Evolutionary conservation across 2,329 filamentous ascomycete genomes (phyloP), one percentile per base, ranked within the genome.

Genomic region (Arthrobotrys entomopaga): DNA sequence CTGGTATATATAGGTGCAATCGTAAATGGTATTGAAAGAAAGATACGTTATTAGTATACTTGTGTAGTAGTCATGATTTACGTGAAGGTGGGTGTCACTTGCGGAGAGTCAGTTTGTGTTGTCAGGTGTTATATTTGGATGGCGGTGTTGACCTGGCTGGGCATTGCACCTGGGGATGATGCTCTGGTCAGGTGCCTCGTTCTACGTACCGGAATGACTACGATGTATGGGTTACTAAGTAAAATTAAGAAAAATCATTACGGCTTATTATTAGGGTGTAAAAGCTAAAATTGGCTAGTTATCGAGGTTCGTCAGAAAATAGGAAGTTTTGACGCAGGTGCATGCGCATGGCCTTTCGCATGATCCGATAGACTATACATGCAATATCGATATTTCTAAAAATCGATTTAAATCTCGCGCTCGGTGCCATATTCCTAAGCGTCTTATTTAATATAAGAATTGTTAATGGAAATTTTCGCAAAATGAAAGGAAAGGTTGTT

Each of bases 61-160:
- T 46, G 10, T 26, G 15, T 29, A 48, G 11, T 48, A 16, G 40
- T n/a, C 56, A 29, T 26, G 34, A 26, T 26, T 46, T 59, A 24
- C 2, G 22, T 19, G 38, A 34, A 8, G 49, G 43, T 22, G 8
- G 42, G 53, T 43, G 67, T 72, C 66, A 71, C 58, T 58, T 13
- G 54, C 19, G 13, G 11, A n/a, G 22, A 22, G 66, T 73, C 69
- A 73, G 22, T 65, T 65, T 65, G 69, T 57, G 69, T 73, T 73
- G 69, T 73, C 69, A 73, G 40, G 61, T 73, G 69, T 66, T 50
- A 40, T 60, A 22, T 53, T 72, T 42, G 56, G 42, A 42, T 56
- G 24, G 22, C 20, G 20, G 26, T 20, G 63, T 50, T 19, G 34
- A 57, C 34, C 26, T 13, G 22, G 40, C 22, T 20, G 40, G 20